These are phyloP conservation scores for Leccinum ochraceum DNA, from an alignment of 768 basidiomycete species.

Conservation along the genomic window DNA sequence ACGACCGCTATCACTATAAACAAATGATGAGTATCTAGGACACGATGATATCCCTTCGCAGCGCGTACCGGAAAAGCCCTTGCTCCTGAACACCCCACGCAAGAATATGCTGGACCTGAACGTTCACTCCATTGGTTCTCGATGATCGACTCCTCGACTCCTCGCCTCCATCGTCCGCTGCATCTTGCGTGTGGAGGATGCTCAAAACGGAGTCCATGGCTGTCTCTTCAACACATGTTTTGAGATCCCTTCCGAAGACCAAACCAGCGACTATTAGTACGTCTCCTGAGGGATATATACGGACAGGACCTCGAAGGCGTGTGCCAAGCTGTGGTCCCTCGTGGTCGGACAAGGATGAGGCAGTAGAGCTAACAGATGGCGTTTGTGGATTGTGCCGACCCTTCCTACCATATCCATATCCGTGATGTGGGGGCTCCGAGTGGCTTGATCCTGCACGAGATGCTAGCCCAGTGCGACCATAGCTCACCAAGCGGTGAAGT, in stretches of 20 bases:
- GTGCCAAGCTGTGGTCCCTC: constrained; percentile 59
- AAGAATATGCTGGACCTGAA: constrained; percentile 58
- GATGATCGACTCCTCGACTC: neutral
- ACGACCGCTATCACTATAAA: constrained; percentile 77
- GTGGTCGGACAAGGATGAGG: constrained; percentile 48
- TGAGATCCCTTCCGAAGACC: constrained; percentile 69
- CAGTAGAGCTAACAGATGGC: constrained; percentile 55
- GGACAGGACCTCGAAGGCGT: constrained; percentile 55
- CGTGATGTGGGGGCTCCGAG: constrained; percentile 29
- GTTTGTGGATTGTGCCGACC: constrained; percentile 57
- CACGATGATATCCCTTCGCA: neutral
- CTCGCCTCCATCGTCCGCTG: neutral
- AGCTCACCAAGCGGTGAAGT: constrained; percentile 46
- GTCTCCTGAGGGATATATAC: constrained; percentile 35
- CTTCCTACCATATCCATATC: constrained; percentile 34
- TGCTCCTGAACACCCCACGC: constrained; percentile 86
- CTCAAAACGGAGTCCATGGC: constrained; percentile 38
- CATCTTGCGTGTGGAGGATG: constrained; percentile 10
- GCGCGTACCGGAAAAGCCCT: constrained; percentile 76
- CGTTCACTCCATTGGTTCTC: constrained; percentile 18
- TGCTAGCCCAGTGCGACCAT: constrained; percentile 27
- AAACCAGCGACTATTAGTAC: constrained; percentile 42
- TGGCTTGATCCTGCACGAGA: constrained; percentile 43
- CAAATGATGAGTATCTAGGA: constrained; percentile 11
- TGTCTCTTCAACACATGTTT: constrained; percentile 55